Evolutionary conservation across 2,329 filamentous ascomycete species (phyloP), one percentile per base, ranked within the genome.

Genomic region (Diaporthe capsici): DNA sequence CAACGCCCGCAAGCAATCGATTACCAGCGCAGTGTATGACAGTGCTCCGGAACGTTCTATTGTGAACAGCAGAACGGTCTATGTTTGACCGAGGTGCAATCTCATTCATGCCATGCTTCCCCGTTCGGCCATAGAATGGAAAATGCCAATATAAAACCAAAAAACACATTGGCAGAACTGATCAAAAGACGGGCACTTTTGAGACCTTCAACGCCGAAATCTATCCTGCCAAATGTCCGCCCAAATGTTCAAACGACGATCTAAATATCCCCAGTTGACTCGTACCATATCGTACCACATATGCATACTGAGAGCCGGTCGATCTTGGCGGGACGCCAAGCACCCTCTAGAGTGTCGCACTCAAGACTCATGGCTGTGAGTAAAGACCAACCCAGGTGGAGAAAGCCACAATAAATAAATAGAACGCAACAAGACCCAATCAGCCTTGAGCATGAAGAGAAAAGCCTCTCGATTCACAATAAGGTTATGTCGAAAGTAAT

Each of bases 171-270:
- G 47, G 71, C 55, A 37, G 71, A 39, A 57, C n/a, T 44, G 34
- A 44, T 73, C 58, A 55, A 44, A 65, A 73, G 65, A 42, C 25
- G 34, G 37, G 9, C 25, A 51, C 34, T 75, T 60, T 72, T 67
- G 31, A 73, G 34, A 51, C 68, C 75, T 25, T 57, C 49, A 74
- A 74, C 72, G 72, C 75, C 71, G 37, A 58, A 25, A 34, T 74
- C 75, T 65, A 60, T 58, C 51, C 22, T 65, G 8, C 53, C 53
- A 71, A 51, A 44, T 31, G 20, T 15, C 47, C 73, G 34, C 44
- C 60, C 57, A 63, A 39, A 55, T 6, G 34, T 55, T 55, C 34
- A 49, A 37, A 44, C 17, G 53, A 55, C 15, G 31, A 22, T 65
- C 47, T 57, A 55, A 55, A 57, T 44, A 42, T 28, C 25, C 37